Conservation (phyloP, 257 asterid species). For the Nicotiana noctiflora region DNA sequence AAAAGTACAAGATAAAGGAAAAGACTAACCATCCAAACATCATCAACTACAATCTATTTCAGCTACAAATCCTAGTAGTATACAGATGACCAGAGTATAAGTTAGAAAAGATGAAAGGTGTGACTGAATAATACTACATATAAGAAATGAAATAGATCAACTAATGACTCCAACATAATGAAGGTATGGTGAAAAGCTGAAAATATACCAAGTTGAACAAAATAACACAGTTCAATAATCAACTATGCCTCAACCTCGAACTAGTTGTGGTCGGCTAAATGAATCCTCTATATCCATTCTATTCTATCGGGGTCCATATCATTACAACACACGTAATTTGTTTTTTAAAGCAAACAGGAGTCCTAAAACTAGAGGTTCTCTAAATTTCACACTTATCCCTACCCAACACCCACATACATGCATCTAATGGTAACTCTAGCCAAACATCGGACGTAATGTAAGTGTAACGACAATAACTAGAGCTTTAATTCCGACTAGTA, state of each 20-base stretch:
- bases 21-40: background rate
- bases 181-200: too few species aligned
- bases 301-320: background rate
- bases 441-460: background rate
- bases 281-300: background rate
- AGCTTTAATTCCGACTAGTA: background rate
- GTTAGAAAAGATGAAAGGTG: background rate
- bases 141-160: background rate
- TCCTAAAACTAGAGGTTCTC: background rate
- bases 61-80: background rate
- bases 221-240: background rate
- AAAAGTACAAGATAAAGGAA: background rate
- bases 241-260: background rate
- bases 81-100: background rate
- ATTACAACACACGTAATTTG: background rate
- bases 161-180: background rate
- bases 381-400: background rate
- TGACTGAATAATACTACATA: background rate
- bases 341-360: background rate
- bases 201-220: background rate
- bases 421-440: background rate
- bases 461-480: background rate
- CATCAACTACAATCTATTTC: background rate
- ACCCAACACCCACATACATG: background rate
- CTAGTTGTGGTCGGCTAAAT: background rate